Percentiles rank a stretch among this genome's conserved stretches.
Evolutionary conservation across 495 filamentous ascomycete species (phyloP).

Genomic region (Xylaria bambusicola): DNA sequence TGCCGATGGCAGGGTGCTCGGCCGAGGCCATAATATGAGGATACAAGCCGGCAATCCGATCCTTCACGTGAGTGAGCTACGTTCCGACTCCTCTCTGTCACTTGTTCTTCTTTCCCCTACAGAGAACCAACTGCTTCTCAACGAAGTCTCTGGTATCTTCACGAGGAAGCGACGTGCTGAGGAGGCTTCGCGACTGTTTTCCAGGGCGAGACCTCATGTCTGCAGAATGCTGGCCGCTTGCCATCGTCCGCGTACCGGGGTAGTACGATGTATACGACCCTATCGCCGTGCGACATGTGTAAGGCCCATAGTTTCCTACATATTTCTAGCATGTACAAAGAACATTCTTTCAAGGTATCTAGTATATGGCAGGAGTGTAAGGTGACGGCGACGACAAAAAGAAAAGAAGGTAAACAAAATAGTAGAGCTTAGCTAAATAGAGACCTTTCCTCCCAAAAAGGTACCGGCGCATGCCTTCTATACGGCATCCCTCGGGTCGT

Average conservation of each 20-base stretch:
- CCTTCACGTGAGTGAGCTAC: slow-evolving; percentile 64
- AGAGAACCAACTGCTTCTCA: no score
- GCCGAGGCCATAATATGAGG: slow-evolving; percentile 81
- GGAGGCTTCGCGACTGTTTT: neutral
- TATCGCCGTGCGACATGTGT: slow-evolving; percentile 90
- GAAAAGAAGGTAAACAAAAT: neutral
- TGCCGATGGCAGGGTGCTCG: slow-evolving; percentile 70
- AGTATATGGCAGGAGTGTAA: no score
- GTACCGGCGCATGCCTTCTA: slow-evolving; percentile 73
- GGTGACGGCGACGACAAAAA: no score
- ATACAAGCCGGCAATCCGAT: slow-evolving; percentile 75
- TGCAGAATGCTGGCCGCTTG: slow-evolving; percentile 77
- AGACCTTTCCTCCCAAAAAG: slow-evolving; percentile 3
- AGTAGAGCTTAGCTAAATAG: neutral
- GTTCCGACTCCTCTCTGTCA: neutral
- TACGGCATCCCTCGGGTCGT: slow-evolving; percentile 81
- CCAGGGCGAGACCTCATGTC: slow-evolving; percentile 77
- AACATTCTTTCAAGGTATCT: no score
- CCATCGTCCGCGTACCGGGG: slow-evolving; percentile 70
- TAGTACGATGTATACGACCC: slow-evolving; percentile 80
- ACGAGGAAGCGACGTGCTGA: neutral
- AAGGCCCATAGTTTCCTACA: slow-evolving; percentile 34
- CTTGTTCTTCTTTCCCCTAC: neutral
- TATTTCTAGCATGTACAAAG: no score
- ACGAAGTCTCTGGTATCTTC: neutral